A percentile compares a stretch with the other conserved stretches of the same genome.
Evolutionary conservation across 108 stramenopile genomes (phyloP).

Genomic region (Nannochloropsis oceanica): DNA sequence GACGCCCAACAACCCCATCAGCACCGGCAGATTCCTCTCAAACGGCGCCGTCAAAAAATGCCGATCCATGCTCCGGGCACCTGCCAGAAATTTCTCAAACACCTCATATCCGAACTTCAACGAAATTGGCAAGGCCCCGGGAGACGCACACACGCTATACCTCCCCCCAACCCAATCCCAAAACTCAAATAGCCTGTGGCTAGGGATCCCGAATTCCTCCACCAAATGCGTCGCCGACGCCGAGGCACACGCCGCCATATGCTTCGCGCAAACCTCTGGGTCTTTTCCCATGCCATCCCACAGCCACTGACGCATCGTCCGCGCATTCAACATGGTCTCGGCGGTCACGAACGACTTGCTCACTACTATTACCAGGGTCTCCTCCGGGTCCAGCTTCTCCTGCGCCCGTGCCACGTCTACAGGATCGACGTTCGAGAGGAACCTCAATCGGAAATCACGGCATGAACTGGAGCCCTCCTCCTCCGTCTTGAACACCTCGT

Average conservation of each 20-base stretch:
- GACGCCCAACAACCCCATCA: slow-evolving; percentile 93
- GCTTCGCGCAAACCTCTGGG: slow-evolving; percentile 68
- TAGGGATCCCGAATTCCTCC: slow-evolving; percentile 19
- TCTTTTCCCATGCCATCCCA: slow-evolving; percentile 72
- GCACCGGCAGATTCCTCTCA: slow-evolving; percentile 69
- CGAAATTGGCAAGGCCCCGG: slow-evolving; percentile 76
- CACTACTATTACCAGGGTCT: slow-evolving; percentile 59
- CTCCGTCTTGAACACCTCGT: slow-evolving; percentile 84
- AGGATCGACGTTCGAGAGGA: slow-evolving; percentile 96
- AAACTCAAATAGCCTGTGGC: slow-evolving; percentile 67
- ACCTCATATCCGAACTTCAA: slow-evolving; percentile 76
- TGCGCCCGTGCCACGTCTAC: slow-evolving; percentile 90
- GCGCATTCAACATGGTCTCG: slow-evolving; percentile 98
- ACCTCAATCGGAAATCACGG: slow-evolving; percentile 69
- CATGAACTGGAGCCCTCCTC: slow-evolving; percentile 61
- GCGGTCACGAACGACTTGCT: slow-evolving; percentile 97
- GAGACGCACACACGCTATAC: slow-evolving; percentile 79
- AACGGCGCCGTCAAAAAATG: slow-evolving; percentile 75
- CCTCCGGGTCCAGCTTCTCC: slow-evolving; percentile 46
- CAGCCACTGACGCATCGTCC: slow-evolving; percentile 89
- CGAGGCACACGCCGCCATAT: slow-evolving; percentile 67
- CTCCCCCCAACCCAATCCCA: slow-evolving; percentile 96
- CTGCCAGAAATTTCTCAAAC: slow-evolving; percentile 71
- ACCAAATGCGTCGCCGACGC: slow-evolving; percentile 4
- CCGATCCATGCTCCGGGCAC: not conserved